These are phyloP conservation scores for Chaetomium cochliodes DNA, from an alignment of 495 filamentous ascomycete species.

Conservation along the genomic window DNA sequence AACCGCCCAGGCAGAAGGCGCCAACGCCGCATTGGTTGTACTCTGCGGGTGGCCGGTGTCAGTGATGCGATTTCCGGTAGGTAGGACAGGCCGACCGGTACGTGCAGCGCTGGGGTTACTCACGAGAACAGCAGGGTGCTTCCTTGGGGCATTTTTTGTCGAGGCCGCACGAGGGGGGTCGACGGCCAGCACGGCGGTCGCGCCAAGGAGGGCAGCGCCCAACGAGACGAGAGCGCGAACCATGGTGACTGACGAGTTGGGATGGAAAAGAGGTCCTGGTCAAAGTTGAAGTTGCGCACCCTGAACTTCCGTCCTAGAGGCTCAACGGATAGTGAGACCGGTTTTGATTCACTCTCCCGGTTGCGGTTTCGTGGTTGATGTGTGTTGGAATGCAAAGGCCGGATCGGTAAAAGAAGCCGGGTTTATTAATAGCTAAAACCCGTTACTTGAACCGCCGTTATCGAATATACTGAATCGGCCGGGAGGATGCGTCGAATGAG, in stretches of 20 bases:
- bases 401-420: not conserved
- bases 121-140: conserved; percentile 90
- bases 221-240: conserved; percentile 38
- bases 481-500: not conserved
- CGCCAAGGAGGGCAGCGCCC: conserved; percentile 45
- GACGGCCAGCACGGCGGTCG: conserved; percentile 39
- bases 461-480: not conserved
- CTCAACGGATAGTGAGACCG: not conserved
- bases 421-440: not conserved
- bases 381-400: conserved; percentile 6
- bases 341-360: conserved; percentile 6
- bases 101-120: conserved; percentile 41
- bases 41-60: conserved; percentile 53
- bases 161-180: conserved; percentile 39
- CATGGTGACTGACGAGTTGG: conserved; percentile 36
- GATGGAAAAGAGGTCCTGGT: not conserved
- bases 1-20: conserved; percentile 94
- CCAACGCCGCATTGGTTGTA: conserved; percentile 92
- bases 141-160: conserved; percentile 68
- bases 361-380: conserved; percentile 7
- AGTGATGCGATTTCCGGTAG: conserved; percentile 13
- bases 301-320: conserved; percentile 3
- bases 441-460: not conserved
- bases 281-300: not conserved
- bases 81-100: no score